These are phyloP conservation scores for Fraxinus latifolia DNA, from an alignment of 305 asterid species.

Conservation along the genomic window DNA sequence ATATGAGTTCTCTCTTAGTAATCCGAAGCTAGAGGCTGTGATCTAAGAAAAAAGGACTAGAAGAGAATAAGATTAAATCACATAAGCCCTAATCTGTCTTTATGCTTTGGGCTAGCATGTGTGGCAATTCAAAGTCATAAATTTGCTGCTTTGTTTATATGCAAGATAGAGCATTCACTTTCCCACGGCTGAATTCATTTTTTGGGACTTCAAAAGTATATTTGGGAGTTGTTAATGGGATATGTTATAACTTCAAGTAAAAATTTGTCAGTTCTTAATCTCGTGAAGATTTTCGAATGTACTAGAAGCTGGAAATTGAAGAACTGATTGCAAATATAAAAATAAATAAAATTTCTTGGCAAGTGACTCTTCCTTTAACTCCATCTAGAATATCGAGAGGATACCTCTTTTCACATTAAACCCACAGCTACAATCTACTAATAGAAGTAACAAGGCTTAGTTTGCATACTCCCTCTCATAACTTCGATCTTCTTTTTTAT, in stretches of 20 bases:
- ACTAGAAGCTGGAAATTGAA: background rate
- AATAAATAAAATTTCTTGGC: background rate
- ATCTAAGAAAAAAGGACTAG: background rate
- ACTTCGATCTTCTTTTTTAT: background rate
- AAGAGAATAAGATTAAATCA: background rate
- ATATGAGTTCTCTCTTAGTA: background rate
- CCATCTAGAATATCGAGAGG: background rate
- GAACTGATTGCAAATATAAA: background rate
- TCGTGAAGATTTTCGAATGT: background rate
- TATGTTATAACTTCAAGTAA: background rate
- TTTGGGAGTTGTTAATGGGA: background rate
- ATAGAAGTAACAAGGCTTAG: background rate
- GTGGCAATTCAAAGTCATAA: background rate
- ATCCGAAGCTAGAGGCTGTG: slow-evolving; percentile 1
- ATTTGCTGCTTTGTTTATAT: background rate
- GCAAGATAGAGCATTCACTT: background rate
- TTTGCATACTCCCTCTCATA: background rate
- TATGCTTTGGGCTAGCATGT: background rate
- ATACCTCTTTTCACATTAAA: background rate
- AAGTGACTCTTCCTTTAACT: background rate
- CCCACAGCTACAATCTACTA: background rate
- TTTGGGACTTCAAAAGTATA: background rate
- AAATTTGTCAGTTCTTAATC: background rate
- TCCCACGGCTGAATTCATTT: background rate
- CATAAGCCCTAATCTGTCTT: background rate